Conservation (phyloP, 257 asterid species). For the Nemophila menziesii region DNA sequence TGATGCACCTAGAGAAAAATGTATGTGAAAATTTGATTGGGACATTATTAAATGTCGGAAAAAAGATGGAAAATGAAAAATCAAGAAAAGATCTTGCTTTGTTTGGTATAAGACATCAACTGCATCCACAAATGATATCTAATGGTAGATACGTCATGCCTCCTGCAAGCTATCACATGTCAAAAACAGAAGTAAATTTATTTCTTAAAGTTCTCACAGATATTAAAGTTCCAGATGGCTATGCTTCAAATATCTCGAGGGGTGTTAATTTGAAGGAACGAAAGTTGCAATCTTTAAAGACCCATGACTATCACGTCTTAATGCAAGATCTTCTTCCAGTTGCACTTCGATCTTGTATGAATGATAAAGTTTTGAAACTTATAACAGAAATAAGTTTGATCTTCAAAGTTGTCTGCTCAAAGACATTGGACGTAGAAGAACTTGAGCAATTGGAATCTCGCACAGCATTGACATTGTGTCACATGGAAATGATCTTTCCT, state of each 20-base stretch:
- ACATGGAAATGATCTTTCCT: background rate
- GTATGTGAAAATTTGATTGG: too few relatives aligned
- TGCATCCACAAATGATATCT: background rate
- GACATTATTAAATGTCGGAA: too few relatives aligned
- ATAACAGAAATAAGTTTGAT: background rate
- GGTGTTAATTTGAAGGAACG: background rate
- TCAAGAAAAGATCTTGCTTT: too few relatives aligned
- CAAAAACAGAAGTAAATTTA: too few relatives aligned
- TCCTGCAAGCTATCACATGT: background rate
- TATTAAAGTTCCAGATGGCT: slow-evolving; percentile 6
- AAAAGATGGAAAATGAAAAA: too few relatives aligned
- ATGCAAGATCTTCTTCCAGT: background rate
- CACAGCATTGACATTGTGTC: background rate
- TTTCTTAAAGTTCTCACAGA: background rate
- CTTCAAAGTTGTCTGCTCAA: background rate
- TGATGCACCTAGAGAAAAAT: too few relatives aligned
- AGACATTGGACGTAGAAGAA: background rate
- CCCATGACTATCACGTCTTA: background rate
- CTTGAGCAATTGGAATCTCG: background rate
- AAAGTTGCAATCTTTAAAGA: background rate
- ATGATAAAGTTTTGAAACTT: background rate
- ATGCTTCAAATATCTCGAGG: background rate
- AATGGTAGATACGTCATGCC: background rate
- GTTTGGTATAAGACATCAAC: too few relatives aligned
- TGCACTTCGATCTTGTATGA: background rate